Evolutionary conservation across 805 yeast genomes (phyloP).

Genomic region (Kodamaea hsintzibuensis): DNA sequence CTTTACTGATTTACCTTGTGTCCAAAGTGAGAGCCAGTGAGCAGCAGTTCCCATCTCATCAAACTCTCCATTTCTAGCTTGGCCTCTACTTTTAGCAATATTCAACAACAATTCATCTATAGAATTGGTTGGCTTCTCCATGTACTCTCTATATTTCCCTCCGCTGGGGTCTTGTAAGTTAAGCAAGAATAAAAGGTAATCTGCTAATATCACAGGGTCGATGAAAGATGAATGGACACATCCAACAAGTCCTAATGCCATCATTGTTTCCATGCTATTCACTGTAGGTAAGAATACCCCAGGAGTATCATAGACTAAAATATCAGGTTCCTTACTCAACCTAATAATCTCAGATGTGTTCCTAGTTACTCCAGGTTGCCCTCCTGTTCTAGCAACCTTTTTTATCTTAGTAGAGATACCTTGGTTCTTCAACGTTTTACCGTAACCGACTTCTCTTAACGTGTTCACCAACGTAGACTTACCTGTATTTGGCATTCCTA

Average conservation of each 20-base stretch:
- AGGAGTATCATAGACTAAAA: slow-evolving; percentile 84
- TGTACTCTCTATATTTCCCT: slow-evolving; percentile 43
- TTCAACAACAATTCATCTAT: slow-evolving; percentile 54
- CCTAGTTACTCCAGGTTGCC: slow-evolving; percentile 87
- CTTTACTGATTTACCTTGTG: slow-evolving; percentile 48
- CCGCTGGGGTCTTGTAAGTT: slow-evolving; percentile 61
- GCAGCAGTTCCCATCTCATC: slow-evolving; percentile 64
- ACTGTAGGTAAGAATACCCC: slow-evolving; percentile 86
- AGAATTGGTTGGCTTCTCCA: slow-evolving; percentile 69
- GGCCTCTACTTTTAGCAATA: slow-evolving; percentile 44
- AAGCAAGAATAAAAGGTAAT: slow-evolving; percentile 72
- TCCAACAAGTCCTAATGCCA: slow-evolving; percentile 71
- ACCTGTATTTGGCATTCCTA: slow-evolving; percentile 98
- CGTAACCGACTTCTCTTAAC: slow-evolving; percentile 49
- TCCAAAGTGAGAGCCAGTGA: slow-evolving; percentile 62
- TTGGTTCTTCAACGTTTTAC: slow-evolving; percentile 20
- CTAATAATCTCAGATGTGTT: slow-evolving; percentile 74
- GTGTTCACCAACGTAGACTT: slow-evolving; percentile 85
- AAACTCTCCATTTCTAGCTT: slow-evolving; percentile 34
- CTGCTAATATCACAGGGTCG: slow-evolving; percentile 86
- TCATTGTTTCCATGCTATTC: slow-evolving; percentile 64
- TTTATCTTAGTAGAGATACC: slow-evolving; percentile 32
- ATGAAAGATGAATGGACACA: slow-evolving; percentile 68
- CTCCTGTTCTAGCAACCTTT: slow-evolving; percentile 83
- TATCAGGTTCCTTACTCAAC: slow-evolving; percentile 58